Evolutionary conservation across 306 rosid species (phyloP), one percentile per base, ranked within the genome.

Genomic region (Morella rubra): DNA sequence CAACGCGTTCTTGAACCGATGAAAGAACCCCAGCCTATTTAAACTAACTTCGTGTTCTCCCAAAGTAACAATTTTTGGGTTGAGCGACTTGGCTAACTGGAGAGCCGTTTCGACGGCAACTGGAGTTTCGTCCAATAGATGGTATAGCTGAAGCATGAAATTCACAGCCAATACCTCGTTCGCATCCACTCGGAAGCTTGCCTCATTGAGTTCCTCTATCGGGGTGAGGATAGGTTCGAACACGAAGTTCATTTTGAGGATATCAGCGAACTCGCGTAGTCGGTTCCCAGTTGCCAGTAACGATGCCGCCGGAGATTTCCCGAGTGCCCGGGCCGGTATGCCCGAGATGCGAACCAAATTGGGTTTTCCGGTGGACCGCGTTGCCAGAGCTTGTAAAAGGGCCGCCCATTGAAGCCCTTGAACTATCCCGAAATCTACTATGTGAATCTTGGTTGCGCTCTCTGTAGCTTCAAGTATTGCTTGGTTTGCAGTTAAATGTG

Each of bases 401-500:
- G 98, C 97, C 12, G 98, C 93, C 98, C 98, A 95, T 72, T 95
- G 98, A 79, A 95, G 84, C 2, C 98, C 98, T 68, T 95, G 98
- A 3, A 90, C 93, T 18, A 95, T 90, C 7, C 98, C 98, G 55
- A 95, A 95, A 81, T 95, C 98, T 37, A 95, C 90, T 20, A 95
- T 88, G 80, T 95, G 98, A 80, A 95, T 87, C 81, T 86, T 83
- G 0, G 82, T 71, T 1, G 92, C 84, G 11, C 79, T 84, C 64
- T 90, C 97, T 0, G 96, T 89, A 22, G 94, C 96, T 82, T 95
- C 98, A 3, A 95, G 87, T 1, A 95, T 92, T 0, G 98, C 98
- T 80, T 95, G 98, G 61, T 95, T 95, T 2, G 98, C 98, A 0
- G 98, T 95, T 80, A 95, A 76, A 81, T 95, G 98, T 2, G 98